Percentiles rank a stretch among this genome's conserved stretches.
phyloP scores from a whole-genome alignment of 495 filamentous ascomycete species.

The Echria macrotheca region DNA sequence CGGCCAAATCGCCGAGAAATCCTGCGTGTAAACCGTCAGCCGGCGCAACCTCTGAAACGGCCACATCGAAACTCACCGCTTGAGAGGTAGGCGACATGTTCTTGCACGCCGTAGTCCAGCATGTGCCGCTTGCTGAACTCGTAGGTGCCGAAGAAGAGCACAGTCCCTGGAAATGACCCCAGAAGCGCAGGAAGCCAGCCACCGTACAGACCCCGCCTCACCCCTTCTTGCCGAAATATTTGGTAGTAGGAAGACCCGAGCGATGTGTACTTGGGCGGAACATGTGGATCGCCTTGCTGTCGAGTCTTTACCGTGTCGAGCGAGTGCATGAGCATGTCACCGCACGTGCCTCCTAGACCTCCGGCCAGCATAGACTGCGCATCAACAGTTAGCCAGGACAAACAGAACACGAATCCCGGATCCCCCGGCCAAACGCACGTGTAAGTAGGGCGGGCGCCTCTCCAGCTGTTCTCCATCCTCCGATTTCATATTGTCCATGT shows the following conservation, averaged over 20 bases:
- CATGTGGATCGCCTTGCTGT: constrained; percentile 89
- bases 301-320: constrained; percentile 99
- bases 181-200: constrained; percentile 84
- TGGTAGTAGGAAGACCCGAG: constrained; percentile 84
- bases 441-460: constrained; percentile 40
- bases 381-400: constrained; percentile 9
- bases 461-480: constrained; percentile 37
- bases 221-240: constrained; percentile 87
- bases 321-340: constrained; percentile 98
- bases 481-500: constrained; percentile 29
- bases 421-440: constrained; percentile 28
- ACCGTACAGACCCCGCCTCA: constrained; percentile 83
- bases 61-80: constrained; percentile 51
- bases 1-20: constrained; percentile 86
- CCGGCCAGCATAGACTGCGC: constrained; percentile 88
- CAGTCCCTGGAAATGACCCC: constrained; percentile 89
- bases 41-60: not conserved
- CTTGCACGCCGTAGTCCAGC: constrained; percentile 73
- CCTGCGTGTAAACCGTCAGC: constrained; percentile 43
- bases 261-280: constrained; percentile 86
- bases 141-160: constrained; percentile 94
- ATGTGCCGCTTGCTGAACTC: constrained; percentile 89
- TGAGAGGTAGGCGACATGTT: constrained; percentile 75
- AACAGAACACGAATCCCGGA: not conserved
- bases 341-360: constrained; percentile 81